Evolutionary conservation across 352 stramenopile species (phyloP).

Genomic region (Globisporangium radiosum): DNA sequence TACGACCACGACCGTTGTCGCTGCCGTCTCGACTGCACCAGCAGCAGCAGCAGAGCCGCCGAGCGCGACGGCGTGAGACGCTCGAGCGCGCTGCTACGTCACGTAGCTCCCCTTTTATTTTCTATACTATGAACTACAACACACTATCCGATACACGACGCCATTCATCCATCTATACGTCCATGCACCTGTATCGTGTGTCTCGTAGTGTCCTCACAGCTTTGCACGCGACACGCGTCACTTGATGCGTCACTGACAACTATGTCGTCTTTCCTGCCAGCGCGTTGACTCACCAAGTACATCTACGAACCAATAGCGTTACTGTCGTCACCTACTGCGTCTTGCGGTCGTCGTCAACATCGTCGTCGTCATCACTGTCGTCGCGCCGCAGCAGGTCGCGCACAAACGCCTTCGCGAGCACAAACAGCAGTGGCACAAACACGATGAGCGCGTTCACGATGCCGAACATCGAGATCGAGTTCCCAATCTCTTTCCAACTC

Average conservation of each 20-base stretch:
- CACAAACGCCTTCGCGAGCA: conserved; percentile 12
- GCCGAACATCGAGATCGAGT: conserved; percentile 84
- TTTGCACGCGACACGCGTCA: too few relatives aligned
- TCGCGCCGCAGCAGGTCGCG: conserved; percentile 1
- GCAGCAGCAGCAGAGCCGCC: background rate
- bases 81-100: background rate
- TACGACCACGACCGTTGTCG: background rate
- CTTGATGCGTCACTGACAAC: too few relatives aligned
- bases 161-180: background rate
- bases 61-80: background rate
- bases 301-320: too few relatives aligned
- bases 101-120: background rate
- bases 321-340: conserved; percentile 1
- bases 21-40: background rate
- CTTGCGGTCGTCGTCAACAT: background rate
- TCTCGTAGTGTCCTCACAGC: too few relatives aligned
- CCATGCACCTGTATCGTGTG: background rate
- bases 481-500: conserved; percentile 85
- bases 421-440: conserved; percentile 64
- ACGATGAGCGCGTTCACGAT: conserved; percentile 81
- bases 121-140: background rate
- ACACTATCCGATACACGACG: background rate
- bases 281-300: too few relatives aligned
- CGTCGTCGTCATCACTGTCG: background rate
- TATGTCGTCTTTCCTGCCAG: too few relatives aligned